Base-by-base conservation (phyloP, 257 asterid genomes). In the Solanum bulbocastanum region DNA sequence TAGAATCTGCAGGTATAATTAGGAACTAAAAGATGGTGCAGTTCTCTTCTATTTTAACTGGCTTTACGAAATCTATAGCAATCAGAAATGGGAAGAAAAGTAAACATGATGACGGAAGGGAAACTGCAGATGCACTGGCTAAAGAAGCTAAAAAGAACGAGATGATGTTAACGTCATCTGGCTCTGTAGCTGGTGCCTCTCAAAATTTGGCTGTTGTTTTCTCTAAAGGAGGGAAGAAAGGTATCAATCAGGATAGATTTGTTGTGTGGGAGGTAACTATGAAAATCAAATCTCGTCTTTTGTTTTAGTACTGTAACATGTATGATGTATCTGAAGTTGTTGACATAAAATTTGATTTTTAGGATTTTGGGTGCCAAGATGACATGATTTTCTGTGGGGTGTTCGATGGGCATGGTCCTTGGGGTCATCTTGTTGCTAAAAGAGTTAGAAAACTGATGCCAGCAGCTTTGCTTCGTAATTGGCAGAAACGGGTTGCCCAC, bases 391-490 rank as follows among this genome's bases (percentile, higher is more conserved):
- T 94, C 87, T 94, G 98, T 91, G 98, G 98, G 2, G 93, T 96
- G 46, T 96, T 96, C 65, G 97, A 96, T 60, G 98, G 98, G 81
- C 98, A 96, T 87, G 98, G 98, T 42, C 94, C 94, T 5, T 94
- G 98, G 98, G 98, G 98, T 13, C 98, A 96, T 89, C 75, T 93
- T 79, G 92, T 93, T 88, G 87, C 98, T 20, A 96, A 93, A 88
- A 87, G 86, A 40, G 95, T 94, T 8, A 90, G 95, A 66, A 85
- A 94, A 83, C 40, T 91, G 91, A 88, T 94, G 94, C 98, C 98
- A 9, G 52, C 92, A 1, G 88, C 90, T 79, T 88, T 96, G 90
- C 94, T 94, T 4, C 83, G 90, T 87, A 90, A 91, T 83, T 96
- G 97, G 98, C 96, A 96, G 90, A 92, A 94, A 84, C 88, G 90